A percentile compares a stretch with the other conserved stretches of the same genome.
Conservation (phyloP, 805 yeast genomes). For the Starmerella asiatica region DNA sequence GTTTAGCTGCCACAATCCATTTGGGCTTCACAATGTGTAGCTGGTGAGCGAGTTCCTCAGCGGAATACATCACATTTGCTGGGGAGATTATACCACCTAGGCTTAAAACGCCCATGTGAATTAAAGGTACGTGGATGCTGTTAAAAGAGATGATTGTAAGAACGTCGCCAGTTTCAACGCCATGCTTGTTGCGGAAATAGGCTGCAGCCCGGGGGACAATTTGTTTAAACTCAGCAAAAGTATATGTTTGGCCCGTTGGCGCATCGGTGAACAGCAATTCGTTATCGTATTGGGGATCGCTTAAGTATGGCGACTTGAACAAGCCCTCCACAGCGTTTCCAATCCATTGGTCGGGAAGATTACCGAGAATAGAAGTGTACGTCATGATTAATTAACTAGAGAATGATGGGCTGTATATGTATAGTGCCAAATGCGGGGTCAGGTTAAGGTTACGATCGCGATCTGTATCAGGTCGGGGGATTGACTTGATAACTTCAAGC, state of each 20-base stretch:
- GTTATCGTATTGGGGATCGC: neutral
- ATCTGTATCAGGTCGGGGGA: no score
- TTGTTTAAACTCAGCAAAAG: constrained; percentile 11
- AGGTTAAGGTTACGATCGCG: no score
- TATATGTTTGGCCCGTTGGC: constrained; percentile 14
- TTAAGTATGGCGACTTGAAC: neutral
- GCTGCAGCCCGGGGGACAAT: constrained; percentile 18
- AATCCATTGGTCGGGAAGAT: neutral
- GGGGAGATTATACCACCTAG: constrained; percentile 27
- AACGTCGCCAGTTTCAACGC: constrained; percentile 22
- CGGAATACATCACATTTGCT: constrained; percentile 26
- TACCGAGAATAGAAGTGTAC: neutral
- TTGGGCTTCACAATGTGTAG: constrained; percentile 18
- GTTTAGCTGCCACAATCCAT: constrained; percentile 16
- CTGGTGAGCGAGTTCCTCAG: constrained; percentile 26
- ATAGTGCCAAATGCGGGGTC: neutral
- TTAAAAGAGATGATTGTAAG: constrained; percentile 25
- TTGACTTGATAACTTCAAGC: no score
- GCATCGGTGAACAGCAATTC: constrained; percentile 17
- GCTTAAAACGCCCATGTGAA: constrained; percentile 23
- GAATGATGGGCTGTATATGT: neutral
- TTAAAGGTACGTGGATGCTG: constrained; percentile 22
- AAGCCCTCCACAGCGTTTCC: neutral
- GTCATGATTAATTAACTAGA: neutral
- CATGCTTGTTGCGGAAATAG: constrained; percentile 16